Conservation (phyloP, 2,329 filamentous ascomycete species). For the Sporothrix brunneoviolacea region DNA sequence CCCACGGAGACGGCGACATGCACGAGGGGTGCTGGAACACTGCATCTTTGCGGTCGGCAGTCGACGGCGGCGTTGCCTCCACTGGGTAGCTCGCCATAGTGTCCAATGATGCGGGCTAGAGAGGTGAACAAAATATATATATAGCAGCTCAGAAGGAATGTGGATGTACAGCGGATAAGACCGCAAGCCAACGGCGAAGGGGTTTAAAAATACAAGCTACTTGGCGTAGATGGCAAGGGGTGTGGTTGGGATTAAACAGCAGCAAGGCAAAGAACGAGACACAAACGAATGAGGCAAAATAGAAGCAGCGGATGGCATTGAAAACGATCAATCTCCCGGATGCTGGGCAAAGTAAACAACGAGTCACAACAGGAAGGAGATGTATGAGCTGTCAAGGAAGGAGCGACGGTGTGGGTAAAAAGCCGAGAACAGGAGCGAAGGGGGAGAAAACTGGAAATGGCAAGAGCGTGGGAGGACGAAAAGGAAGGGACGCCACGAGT, state of each 20-base stretch:
- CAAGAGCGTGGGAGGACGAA: not conserved
- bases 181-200: not conserved
- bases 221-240: not conserved
- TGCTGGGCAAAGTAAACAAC: not conserved
- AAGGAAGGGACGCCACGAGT: conserved; percentile 5
- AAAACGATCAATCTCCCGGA: not conserved
- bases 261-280: not conserved
- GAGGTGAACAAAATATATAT: not conserved
- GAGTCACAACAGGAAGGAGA: not conserved
- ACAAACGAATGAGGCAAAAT: not conserved
- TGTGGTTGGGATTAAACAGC: not conserved
- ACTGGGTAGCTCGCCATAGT: not conserved
- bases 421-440: not conserved
- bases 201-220: not conserved
- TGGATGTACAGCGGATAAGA: not conserved
- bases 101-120: not conserved
- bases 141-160: not conserved
- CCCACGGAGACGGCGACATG: conserved; percentile 22
- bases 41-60: conserved; percentile 21
- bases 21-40: conserved; percentile 24
- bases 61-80: conserved; percentile 3
- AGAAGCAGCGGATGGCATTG: not conserved
- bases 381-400: conserved; percentile 1
- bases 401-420: conserved; percentile 2
- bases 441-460: not conserved